Evolutionary conservation across 495 filamentous ascomycete genomes (phyloP).

Genomic region (Penicillium manginii): DNA sequence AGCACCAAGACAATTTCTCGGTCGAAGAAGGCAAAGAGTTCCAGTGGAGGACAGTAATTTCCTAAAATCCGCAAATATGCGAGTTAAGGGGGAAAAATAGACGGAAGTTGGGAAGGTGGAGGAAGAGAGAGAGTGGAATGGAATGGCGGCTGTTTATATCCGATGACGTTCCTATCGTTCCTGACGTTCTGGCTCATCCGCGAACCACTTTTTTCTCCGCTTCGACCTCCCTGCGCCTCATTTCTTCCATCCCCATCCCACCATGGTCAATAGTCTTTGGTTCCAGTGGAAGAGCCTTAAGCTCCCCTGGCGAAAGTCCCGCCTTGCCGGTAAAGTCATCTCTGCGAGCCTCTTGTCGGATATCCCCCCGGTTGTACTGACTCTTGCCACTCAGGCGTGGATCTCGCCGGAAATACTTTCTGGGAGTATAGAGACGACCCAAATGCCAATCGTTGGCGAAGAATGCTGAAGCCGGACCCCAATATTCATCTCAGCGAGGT

Average conservation of each 20-base stretch:
- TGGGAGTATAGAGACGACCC: conserved; percentile 84
- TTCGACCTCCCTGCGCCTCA: conserved; percentile 4
- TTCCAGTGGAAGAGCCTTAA: conserved; percentile 83
- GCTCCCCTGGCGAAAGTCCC: conserved; percentile 84
- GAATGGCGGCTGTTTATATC: conserved; percentile 36
- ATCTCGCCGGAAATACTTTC: conserved; percentile 88
- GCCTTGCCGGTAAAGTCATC: conserved; percentile 69
- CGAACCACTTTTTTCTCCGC: conserved; percentile 24
- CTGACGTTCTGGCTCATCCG: conserved; percentile 17
- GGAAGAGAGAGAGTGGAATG: conserved; percentile 22
- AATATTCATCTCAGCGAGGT: conserved; percentile 70
- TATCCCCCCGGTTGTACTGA: conserved; percentile 14
- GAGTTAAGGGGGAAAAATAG: conserved; percentile 3
- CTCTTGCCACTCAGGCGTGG: conserved; percentile 62
- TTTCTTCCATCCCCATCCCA: background rate
- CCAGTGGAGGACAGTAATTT: no score
- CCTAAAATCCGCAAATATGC: background rate
- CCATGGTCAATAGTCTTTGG: conserved; percentile 62
- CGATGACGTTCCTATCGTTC: conserved; percentile 37
- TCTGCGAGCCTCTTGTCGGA: conserved; percentile 6
- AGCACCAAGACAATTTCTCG: conserved; percentile 10
- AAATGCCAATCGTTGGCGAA: conserved; percentile 55
- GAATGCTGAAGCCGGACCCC: conserved; percentile 70
- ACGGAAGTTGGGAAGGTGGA: conserved; percentile 6
- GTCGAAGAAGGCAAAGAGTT: background rate